phyloP scores from a whole-genome alignment of 345 rosid species.

The Euphorbia tirucalli region DNA sequence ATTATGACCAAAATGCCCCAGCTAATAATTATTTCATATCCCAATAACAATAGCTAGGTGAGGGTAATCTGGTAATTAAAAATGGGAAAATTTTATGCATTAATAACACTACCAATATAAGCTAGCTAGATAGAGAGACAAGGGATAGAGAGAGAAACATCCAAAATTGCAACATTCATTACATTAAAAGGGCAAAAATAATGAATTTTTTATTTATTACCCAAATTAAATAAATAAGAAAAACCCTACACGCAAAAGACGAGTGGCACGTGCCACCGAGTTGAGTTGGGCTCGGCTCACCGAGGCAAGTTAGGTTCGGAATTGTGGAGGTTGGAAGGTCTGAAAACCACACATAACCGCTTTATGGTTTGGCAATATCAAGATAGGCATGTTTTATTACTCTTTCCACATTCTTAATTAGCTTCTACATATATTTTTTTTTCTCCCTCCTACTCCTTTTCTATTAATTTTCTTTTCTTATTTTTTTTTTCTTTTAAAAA shows the following conservation, averaged over 20 bases:
- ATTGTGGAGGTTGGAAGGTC: conserved; percentile 12
- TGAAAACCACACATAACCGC: conserved; percentile 62
- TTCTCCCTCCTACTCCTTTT: not conserved
- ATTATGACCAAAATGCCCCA: conserved; percentile 33
- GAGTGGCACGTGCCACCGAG: conserved; percentile 31
- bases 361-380: conserved; percentile 40
- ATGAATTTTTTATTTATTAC: not conserved
- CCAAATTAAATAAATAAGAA: not conserved
- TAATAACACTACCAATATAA: conserved; percentile 15
- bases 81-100: not conserved
- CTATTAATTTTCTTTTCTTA: not conserved
- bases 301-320: conserved; percentile 33
- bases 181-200: not conserved
- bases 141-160: not conserved
- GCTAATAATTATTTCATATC: conserved; percentile 9
- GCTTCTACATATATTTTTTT: conserved; percentile 7
- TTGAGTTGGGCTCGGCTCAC: conserved; percentile 6
- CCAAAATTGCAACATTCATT: not conserved
- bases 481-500: no score
- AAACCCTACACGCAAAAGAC: conserved; percentile 17
- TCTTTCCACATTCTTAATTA: conserved; percentile 17
- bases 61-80: conserved; percentile 23
- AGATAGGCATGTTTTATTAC: conserved; percentile 40
- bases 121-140: not conserved
- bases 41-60: conserved; percentile 19